phyloP scores from a whole-genome alignment of 495 filamentous ascomycete genomes.

The Gamarada debralockiae region DNA sequence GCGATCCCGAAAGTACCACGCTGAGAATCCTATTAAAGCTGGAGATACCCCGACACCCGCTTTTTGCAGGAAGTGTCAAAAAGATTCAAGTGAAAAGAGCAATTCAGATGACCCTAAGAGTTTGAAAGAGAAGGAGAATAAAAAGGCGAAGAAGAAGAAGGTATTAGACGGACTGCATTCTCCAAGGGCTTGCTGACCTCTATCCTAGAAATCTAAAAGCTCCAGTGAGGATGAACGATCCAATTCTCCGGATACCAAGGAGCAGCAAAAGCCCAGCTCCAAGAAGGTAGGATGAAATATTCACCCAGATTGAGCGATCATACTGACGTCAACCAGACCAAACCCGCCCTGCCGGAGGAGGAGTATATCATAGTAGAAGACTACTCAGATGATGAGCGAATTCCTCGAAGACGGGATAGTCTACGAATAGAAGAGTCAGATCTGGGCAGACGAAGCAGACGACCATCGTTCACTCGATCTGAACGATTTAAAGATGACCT shows the following conservation, averaged over 20 bases:
- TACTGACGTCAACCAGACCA: background rate
- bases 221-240: constrained; percentile 4
- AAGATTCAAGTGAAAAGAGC: constrained; percentile 20
- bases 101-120: constrained; percentile 1
- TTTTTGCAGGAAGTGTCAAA: constrained; percentile 28
- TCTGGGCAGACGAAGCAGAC: background rate
- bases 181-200: too few species aligned
- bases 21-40: constrained; percentile 22
- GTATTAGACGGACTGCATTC: too few species aligned
- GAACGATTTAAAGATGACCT: too few species aligned
- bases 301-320: background rate
- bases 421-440: background rate
- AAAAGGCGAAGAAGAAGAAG: constrained; percentile 8
- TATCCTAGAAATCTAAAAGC: background rate
- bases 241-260: background rate
- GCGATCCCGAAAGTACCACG: constrained; percentile 25
- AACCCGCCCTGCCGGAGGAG: background rate
- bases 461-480: background rate
- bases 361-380: constrained; percentile 7
- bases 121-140: constrained; percentile 4
- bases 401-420: background rate
- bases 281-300: background rate
- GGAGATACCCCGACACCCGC: constrained; percentile 22
- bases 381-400: background rate
- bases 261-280: background rate